Conservation (phyloP, 108 stramenopile genomes). For the Cylindrotheca fusiformis region DNA sequence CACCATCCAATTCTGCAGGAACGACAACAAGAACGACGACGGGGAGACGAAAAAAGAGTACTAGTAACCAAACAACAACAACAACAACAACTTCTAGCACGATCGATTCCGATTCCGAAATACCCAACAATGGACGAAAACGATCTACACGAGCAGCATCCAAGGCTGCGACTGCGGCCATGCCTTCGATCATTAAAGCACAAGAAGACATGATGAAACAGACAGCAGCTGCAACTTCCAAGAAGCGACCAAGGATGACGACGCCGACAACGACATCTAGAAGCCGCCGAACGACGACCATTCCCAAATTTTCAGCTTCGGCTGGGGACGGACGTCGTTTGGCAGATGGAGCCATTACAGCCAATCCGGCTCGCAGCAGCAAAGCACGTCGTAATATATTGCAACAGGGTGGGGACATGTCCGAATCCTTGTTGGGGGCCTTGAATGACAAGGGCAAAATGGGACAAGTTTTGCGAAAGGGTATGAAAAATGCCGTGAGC, state of each 20-base stretch:
- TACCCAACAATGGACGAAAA: slow-evolving; percentile 5
- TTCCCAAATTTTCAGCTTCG: slow-evolving; percentile 22
- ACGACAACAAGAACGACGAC: neutral
- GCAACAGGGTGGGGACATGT: slow-evolving; percentile 48
- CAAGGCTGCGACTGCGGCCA: slow-evolving; percentile 49
- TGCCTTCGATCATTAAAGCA: slow-evolving; percentile 56
- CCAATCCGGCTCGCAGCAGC: slow-evolving; percentile 13
- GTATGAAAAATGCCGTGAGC: slow-evolving; percentile 80
- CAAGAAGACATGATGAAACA: slow-evolving; percentile 53
- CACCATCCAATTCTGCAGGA: slow-evolving; percentile 1
- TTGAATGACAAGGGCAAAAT: slow-evolving; percentile 54
- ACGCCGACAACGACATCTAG: neutral
- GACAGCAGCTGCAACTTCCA: slow-evolving; percentile 14
- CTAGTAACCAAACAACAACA: slow-evolving; percentile 8
- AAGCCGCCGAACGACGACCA: neutral
- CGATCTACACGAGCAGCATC: slow-evolving; percentile 54
- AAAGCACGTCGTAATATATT: neutral
- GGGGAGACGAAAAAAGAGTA: slow-evolving; percentile 3
- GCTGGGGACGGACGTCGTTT: slow-evolving; percentile 46
- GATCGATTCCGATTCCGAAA: neutral
- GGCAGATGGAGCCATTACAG: slow-evolving; percentile 35
- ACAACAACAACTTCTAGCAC: neutral
- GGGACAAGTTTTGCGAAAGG: slow-evolving; percentile 55
- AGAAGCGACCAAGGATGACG: slow-evolving; percentile 16
- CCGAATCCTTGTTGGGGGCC: slow-evolving; percentile 56